These are phyloP conservation scores for Calonectria honghensis DNA, from an alignment of 2,329 filamentous ascomycete species.

Conservation along the genomic window DNA sequence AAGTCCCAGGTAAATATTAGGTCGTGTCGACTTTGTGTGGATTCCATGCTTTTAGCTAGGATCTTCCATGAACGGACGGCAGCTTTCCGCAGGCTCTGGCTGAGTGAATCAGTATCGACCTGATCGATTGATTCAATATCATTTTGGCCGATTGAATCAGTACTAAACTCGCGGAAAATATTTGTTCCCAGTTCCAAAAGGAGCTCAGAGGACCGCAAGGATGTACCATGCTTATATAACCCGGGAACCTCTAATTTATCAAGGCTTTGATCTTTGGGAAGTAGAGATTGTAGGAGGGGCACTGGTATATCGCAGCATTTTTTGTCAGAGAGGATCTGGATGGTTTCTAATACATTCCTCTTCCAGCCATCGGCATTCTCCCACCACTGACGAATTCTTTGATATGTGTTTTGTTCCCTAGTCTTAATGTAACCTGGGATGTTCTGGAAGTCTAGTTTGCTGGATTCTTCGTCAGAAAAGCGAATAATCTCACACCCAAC, in stretches of 20 bases:
- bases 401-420: background rate
- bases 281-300: background rate
- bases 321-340: background rate
- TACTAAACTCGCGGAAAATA: background rate
- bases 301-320: background rate
- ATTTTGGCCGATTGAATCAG: background rate
- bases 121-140: too few relatives aligned
- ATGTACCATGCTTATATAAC: background rate
- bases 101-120: too few relatives aligned
- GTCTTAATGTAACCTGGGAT: background rate
- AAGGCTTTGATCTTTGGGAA: background rate
- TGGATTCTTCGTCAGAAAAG: background rate
- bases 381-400: background rate
- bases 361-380: background rate
- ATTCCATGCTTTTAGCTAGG: background rate
- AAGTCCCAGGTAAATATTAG: background rate
- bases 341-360: background rate
- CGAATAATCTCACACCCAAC: background rate
- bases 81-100: background rate
- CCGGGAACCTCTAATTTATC: background rate
- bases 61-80: background rate
- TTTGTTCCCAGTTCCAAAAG: background rate
- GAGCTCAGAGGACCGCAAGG: background rate
- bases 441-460: accelerated
- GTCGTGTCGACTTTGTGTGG: background rate